phyloP scores from a whole-genome alignment of 805 yeast genomes.

The Monosporozyma aerobia region DNA sequence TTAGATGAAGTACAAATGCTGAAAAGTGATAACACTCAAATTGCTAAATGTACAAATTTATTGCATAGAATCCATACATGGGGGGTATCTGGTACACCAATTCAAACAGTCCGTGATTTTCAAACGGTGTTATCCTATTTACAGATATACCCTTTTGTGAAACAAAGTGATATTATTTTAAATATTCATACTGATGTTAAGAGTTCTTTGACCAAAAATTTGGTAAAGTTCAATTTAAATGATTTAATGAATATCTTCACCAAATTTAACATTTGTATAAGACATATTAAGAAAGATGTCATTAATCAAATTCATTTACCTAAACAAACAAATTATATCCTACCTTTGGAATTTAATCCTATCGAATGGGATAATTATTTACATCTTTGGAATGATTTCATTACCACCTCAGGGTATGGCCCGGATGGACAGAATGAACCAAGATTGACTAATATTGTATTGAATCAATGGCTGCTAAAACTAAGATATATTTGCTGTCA shows the following conservation, averaged over 20 bases:
- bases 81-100: conserved; percentile 97
- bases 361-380: conserved; percentile 81
- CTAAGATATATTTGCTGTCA: conserved; percentile 80
- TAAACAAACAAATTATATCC: conserved; percentile 58
- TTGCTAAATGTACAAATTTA: conserved; percentile 69
- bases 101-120: conserved; percentile 58
- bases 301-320: conserved; percentile 70
- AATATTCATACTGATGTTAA: conserved; percentile 19
- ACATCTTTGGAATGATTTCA: conserved; percentile 51
- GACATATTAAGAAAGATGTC: conserved; percentile 85
- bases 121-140: conserved; percentile 63
- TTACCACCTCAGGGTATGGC: conserved; percentile 44
- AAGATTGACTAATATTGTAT: conserved; percentile 40
- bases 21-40: conserved; percentile 55
- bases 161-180: conserved; percentile 15
- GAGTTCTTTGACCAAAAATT: conserved; percentile 5
- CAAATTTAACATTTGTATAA: conserved; percentile 38
- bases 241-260: conserved; percentile 48
- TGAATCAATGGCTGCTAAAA: conserved; percentile 60
- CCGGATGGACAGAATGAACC: conserved; percentile 42
- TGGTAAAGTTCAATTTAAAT: conserved; percentile 22
- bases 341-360: conserved; percentile 68
- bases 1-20: conserved; percentile 96
- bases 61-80: conserved; percentile 85
- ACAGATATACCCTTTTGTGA: conserved; percentile 55